A percentile compares a stretch with the other conserved stretches of the same genome.
phyloP scores from a whole-genome alignment of 129 eudicot genomes.

The Helichrysum umbraculigerum region DNA sequence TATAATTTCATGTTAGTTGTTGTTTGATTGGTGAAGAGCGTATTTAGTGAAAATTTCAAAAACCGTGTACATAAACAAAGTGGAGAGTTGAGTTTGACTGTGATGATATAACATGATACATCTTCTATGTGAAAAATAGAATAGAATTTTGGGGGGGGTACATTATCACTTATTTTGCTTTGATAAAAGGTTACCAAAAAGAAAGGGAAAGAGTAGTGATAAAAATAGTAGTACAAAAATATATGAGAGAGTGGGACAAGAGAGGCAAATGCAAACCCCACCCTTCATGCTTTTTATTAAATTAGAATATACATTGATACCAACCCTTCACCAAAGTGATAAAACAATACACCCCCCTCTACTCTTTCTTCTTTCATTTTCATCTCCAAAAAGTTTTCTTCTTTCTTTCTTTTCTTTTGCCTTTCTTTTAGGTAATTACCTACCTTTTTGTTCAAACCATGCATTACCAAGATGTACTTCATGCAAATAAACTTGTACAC shows the following conservation, averaged over 20 bases:
- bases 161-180: conserved; percentile 27
- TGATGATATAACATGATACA: background rate
- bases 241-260: conserved; percentile 11
- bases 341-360: conserved; percentile 34
- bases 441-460: background rate
- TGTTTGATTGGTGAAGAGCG: too few species aligned
- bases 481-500: conserved; percentile 12
- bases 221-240: background rate
- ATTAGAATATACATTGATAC: conserved; percentile 37
- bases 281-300: conserved; percentile 22
- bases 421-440: conserved; percentile 7
- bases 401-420: conserved; percentile 19
- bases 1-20: too few species aligned
- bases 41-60: too few species aligned
- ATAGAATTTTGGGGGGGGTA: background rate
- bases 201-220: conserved; percentile 21
- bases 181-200: conserved; percentile 28
- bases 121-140: background rate
- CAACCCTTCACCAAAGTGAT: conserved; percentile 38
- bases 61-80: too few species aligned
- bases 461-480: background rate
- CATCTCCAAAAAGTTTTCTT: conserved; percentile 24
- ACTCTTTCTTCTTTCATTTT: conserved; percentile 34
- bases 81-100: too few species aligned
- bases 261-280: conserved; percentile 28